Base-by-base conservation (phyloP, 2,329 filamentous ascomycete species). In the Chaetomium sp. region DNA sequence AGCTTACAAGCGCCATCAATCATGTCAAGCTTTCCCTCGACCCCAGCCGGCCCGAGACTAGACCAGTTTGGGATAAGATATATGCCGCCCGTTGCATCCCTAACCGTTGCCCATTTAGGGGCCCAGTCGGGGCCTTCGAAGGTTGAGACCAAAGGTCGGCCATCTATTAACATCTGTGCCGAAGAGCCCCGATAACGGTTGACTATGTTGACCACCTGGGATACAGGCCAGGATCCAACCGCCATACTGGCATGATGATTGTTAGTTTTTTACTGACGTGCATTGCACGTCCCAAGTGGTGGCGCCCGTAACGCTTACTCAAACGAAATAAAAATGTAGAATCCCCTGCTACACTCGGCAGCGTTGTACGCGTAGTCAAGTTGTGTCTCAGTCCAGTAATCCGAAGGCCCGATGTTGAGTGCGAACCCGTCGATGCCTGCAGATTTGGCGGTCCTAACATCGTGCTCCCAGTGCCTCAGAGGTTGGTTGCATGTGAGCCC, bases 101-200 rank as follows among this genome's bases (percentile, higher is more conserved):
- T 71, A 51, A 79, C 74, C 0, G 62, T 58, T 2, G 62, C 54
- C 75, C 75, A 78, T 62, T 77, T 73, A 32, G 67, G 66, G 4
- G 71, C 68, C 63, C 73, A 74, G 32, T 59, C 62, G 5, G 72
- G 66, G 2, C 78, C 78, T 62, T 79, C 77, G 53, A 80, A 80
- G 1, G 78, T 80, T 4, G 75, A 77, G n/a, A 79, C 76, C 8
- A 79, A 67, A 0, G 76, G 70, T 38, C 69, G 68, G 19, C 65
- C 66, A 37, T 75, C 68, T 52, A 75, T 69, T 50, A 68, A 70
- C 58, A 73, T 67, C 59, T 79, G 73, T 10, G 72, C 72, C 10
- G 63, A 52, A 7, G 68, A 70, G 8, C 60, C 57, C 54, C 70
- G 71, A 64, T 70, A 71, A 19, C 65, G 65, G 60, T 72, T 72